Evolutionary conservation across 345 rosid species (phyloP), one percentile per base, ranked within the genome.

Genomic region (Nasturtium officinale): DNA sequence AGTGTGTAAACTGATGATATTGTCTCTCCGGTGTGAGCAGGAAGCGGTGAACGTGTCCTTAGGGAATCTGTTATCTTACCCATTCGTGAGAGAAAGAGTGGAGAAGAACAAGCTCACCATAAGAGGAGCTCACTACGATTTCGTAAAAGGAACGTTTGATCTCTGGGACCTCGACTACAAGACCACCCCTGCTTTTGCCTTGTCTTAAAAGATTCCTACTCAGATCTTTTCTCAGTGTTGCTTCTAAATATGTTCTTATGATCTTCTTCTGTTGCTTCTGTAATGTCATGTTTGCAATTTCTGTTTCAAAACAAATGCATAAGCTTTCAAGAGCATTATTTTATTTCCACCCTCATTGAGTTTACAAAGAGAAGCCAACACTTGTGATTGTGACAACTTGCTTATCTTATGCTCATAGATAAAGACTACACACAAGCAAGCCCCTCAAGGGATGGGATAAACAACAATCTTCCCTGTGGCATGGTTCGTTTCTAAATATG

Each of bases 41-140:
- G 97, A 89, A 79, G 88, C 92, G 0, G 95, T 90, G 86, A 90
- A 90, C 58, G 88, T 89, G 59, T 90, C 95, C 0, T 74, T 90
- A 23, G 92, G 83, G 52, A 88, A 90, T 77, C 77, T 90, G 8
- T 67, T 90, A 79, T 84, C 97, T 7, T 90, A 90, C 58, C 90
- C 97, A 21, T 89, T 81, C 23, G 97, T 90, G 83, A 89, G 89
- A 40, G 88, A 90, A 55, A 81, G 81, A 4, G 87, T 82, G n/a
- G 77, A 79, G 80, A 83, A 82, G 69, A 86, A 86, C 17, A 69
- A 69, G 2, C 57, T 90, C 43, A 23, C 77, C 5, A 67, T 89
- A 68, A 86, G 86, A 74, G 97, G 97, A 17, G 97, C 89, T 42
- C 86, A 87, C 72, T 90, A 90, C 46, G 90, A 90, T 69, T 90